Base-by-base conservation (phyloP, 108 stramenopile species). In the Skeletonema menzelii region DNA sequence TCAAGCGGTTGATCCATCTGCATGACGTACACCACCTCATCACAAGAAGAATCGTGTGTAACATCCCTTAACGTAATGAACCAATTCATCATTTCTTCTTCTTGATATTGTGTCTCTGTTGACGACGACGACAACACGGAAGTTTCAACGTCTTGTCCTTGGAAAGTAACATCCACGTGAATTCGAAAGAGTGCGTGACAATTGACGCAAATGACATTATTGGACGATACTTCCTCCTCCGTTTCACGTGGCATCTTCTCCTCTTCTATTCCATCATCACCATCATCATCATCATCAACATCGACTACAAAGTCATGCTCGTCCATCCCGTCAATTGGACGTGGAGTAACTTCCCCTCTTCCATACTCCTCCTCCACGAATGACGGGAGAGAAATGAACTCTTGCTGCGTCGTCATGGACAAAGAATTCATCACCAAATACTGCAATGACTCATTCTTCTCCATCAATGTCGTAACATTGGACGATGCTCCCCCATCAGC, bases 151-250 rank as follows among this genome's bases (percentile, higher is more conserved):
- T 12, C 56, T 26, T 27, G 13, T 26, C 15, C 27, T 11, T 27
- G 56, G 35, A 15, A 42, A 3, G 4, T 14, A 30, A 58, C 5
- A 30, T 58, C 57, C 15, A 58, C 31, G 27, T 58, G 57, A 30
- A 58, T 58, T 20, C 31, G 57, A 30, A 58, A 58, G 57, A 58
- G 57, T 27, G 57, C 57, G 57, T 58, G 57, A 30, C 57, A 58
- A 0, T 58, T 58, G 57, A 58, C 20, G 15, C 57, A 58, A 27
- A 30, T 30, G 40, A 42, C 3, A 15, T 42, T 15, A 42, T 42
- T 42, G 40, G 40, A 42, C 11, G 35, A 37, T 37, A 0, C 35
- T 8, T 42, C 40, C 14, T 42, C 14, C 15, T 42, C 35, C 35
- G n/a, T n/a, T n/a, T 37, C 40, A 4, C 11, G 15, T n/a, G 14